Percentiles rank a stretch among this genome's conserved stretches.
phyloP scores from a whole-genome alignment of 805 yeast genomes.

The Myxozyma geophila region DNA sequence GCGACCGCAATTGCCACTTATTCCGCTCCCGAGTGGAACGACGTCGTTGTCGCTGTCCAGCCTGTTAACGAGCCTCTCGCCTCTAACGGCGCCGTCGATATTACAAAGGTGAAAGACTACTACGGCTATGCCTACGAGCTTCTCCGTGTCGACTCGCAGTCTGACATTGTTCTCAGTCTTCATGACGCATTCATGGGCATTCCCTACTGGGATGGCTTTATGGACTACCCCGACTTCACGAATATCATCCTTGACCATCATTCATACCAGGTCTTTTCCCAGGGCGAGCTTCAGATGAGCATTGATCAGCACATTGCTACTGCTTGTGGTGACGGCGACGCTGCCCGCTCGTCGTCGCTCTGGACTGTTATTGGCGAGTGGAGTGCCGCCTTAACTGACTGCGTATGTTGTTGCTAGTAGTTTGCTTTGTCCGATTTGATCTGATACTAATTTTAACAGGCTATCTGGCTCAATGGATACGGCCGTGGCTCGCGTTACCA shows the following conservation, averaged over 20 bases:
- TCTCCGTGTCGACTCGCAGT: constrained; percentile 58
- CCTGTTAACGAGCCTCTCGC: constrained; percentile 89
- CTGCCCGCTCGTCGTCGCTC: constrained; percentile 45
- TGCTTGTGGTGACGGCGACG: constrained; percentile 58
- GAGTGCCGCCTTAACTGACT: constrained; percentile 91
- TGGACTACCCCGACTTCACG: constrained; percentile 55
- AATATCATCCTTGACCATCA: constrained; percentile 85
- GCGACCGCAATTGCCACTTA: constrained; percentile 61
- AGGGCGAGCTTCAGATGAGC: constrained; percentile 60
- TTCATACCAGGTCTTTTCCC: constrained; percentile 79
- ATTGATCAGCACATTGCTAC: constrained; percentile 65
- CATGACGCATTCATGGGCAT: constrained; percentile 75
- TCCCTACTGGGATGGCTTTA: constrained; percentile 65
- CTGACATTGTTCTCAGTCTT: constrained; percentile 55
- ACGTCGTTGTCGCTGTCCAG: constrained; percentile 81
- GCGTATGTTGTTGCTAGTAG: constrained; percentile 45
- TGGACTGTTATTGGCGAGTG: constrained; percentile 87
- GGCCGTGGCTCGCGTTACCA: constrained; percentile 82
- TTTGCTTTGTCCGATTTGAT: not conserved
- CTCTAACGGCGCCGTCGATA: constrained; percentile 54
- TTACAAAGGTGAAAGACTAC: constrained; percentile 61
- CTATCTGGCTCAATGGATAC: constrained; percentile 86
- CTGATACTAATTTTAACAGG: constrained; percentile 34
- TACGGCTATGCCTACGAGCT: constrained; percentile 64
- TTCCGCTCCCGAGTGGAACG: constrained; percentile 62